Percentiles rank a stretch among this genome's conserved stretches.
Conservation (phyloP, 2,329 filamentous ascomycete genomes). For the Laburnicola sp. region DNA sequence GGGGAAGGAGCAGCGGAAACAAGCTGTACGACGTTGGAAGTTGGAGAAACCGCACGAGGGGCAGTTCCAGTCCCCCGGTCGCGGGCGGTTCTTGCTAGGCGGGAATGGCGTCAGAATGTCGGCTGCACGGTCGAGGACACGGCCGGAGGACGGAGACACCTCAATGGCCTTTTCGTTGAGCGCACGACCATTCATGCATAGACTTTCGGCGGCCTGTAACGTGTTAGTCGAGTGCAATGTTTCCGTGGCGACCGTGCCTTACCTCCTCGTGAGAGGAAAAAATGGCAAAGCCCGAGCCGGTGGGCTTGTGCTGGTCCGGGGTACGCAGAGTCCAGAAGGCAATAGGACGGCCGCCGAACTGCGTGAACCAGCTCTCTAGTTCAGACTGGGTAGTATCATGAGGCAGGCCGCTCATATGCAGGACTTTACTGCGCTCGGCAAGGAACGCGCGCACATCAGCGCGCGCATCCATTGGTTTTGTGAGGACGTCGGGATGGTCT, state of each 20-base stretch:
- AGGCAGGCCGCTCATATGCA: constrained; percentile 95
- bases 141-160: constrained; percentile 95
- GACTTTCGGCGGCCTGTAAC: constrained; percentile 83
- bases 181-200: constrained; percentile 98
- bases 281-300: constrained; percentile 94
- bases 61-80: constrained; percentile 98
- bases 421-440: constrained; percentile 93
- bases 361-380: constrained; percentile 98
- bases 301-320: constrained; percentile 99
- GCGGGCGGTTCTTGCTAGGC: constrained; percentile 95
- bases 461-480: constrained; percentile 92
- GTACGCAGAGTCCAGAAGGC: constrained; percentile 98
- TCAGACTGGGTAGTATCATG: constrained; percentile 99
- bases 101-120: constrained; percentile 97
- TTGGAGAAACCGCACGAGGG: constrained; percentile 98
- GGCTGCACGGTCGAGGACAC: constrained; percentile 90
- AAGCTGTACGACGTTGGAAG: constrained; percentile 97
- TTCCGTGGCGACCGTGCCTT: constrained; percentile 40
- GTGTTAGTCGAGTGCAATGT: constrained; percentile 16
- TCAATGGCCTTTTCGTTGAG: constrained; percentile 99
- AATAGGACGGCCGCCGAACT: constrained; percentile 96
- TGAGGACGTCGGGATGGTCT: constrained; percentile 93
- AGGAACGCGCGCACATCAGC: constrained; percentile 96
- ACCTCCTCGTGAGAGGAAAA: constrained; percentile 99
- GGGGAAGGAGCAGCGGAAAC: constrained; percentile 99